Conservation (phyloP, 1,139 yeast species). For the Magnusiomyces ingens region DNA sequence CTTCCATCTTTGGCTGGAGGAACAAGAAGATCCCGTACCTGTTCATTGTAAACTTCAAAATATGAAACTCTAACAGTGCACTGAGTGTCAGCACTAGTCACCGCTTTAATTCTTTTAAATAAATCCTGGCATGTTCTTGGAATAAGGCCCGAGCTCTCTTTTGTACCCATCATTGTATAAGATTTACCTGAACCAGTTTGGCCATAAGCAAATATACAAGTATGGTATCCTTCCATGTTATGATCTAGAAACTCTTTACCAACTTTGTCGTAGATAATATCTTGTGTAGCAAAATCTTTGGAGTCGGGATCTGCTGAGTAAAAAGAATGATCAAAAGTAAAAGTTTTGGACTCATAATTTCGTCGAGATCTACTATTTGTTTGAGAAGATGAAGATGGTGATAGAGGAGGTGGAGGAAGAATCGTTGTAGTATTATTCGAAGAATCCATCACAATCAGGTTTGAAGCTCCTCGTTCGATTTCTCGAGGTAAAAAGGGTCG, state of each 20-base stretch:
- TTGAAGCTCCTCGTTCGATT: slow-evolving; percentile 18
- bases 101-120: slow-evolving; percentile 40
- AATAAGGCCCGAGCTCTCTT: slow-evolving; percentile 49
- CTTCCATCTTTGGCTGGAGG: slow-evolving; percentile 14
- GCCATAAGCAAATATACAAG: slow-evolving; percentile 70
- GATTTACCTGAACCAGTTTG: slow-evolving; percentile 76
- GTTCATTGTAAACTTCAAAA: slow-evolving; percentile 69
- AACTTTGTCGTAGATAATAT: slow-evolving; percentile 43
- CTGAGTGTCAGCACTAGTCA: slow-evolving; percentile 38
- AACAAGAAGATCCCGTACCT: slow-evolving; percentile 50
- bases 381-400: slow-evolving; percentile 9
- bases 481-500: slow-evolving; percentile 34
- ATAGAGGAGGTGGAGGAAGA: slow-evolving; percentile 19
- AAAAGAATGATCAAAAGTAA: slow-evolving; percentile 51
- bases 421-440: slow-evolving; percentile 24
- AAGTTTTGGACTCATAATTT: slow-evolving; percentile 31
- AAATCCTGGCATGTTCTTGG: slow-evolving; percentile 53
- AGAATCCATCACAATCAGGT: slow-evolving; percentile 27
- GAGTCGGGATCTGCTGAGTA: slow-evolving; percentile 46
- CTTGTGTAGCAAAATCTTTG: slow-evolving; percentile 42
- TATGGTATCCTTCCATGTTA: slow-evolving; percentile 61
- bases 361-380: slow-evolving; percentile 16
- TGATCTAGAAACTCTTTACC: slow-evolving; percentile 59
- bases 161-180: slow-evolving; percentile 63
- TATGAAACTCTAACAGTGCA: slow-evolving; percentile 55